These are phyloP conservation scores for Nannizzia gypsea DNA, from an alignment of 2,329 filamentous ascomycete genomes.

Conservation along the genomic window DNA sequence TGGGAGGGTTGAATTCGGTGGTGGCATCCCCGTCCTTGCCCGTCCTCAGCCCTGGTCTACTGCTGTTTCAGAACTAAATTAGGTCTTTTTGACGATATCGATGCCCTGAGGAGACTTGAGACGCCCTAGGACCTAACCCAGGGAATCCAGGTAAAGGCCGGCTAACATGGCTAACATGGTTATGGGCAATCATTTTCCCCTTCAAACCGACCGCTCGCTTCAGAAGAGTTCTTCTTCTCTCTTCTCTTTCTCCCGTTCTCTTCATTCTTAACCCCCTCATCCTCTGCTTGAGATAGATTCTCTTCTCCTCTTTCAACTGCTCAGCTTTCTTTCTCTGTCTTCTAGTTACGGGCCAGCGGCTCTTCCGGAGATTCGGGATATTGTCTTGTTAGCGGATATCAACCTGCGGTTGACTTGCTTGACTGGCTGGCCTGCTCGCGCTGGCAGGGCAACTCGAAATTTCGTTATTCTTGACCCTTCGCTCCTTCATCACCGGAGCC, in stretches of 20 bases:
- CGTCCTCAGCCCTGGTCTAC: not conserved
- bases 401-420: not conserved
- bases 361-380: not conserved
- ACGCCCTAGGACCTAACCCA: not conserved
- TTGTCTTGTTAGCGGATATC: not conserved
- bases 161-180: conserved; percentile 1
- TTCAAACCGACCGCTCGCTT: conserved; percentile 4
- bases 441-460: not conserved
- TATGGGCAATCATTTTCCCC: conserved; percentile 1
- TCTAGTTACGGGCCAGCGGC: not conserved
- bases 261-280: not conserved
- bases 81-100: not conserved
- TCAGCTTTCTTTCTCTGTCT: too few relatives aligned
- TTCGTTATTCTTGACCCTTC: not conserved
- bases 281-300: not conserved
- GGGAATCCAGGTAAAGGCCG: not conserved
- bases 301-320: not conserved
- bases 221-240: not conserved
- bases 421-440: not conserved
- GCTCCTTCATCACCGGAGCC: not conserved
- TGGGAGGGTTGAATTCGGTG: not conserved
- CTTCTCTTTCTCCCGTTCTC: not conserved
- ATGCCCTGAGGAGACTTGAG: not conserved
- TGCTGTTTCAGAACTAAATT: conserved; percentile 4
- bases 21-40: not conserved